Evolutionary conservation across 495 filamentous ascomycete species (phyloP), one percentile per base, ranked within the genome.

Genomic region (Aspergillus leporis): DNA sequence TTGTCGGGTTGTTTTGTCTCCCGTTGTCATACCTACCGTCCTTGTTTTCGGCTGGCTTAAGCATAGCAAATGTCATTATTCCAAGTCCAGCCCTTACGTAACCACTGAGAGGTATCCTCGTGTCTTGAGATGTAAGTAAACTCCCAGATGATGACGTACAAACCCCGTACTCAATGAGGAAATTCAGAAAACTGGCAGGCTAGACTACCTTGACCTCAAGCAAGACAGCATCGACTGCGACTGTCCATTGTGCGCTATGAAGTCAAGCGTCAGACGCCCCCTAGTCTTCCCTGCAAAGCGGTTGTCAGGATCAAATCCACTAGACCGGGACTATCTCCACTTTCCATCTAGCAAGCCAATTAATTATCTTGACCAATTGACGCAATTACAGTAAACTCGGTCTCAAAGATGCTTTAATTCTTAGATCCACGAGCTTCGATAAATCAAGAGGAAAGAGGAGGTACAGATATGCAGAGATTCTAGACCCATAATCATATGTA

Each of bases 401-500:
- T 36, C 34, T n/a, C 34, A 12, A 10, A 36, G 34, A 12, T 36
- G 34, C 34, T 32, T 5, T 32, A 32, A 32, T 32, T 4, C 30
- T 5, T 32, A 32, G 30, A 32, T 32, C 30, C 32, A 36, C 32
- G 13, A 36, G 32, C 32, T 36, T 14, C 4, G 14, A 12, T 18
- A 46, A 56, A 18, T 30, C 14, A 55, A 55, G n/a, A n/a, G 45
- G 28, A 46, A 14, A 14, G 19, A 47, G 6, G 19, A 52, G 19
- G 7, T 14, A 30, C 16, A 34, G 31, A 38, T 34, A 36, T 21
- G 14, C 31, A 53, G 41, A 53, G 48, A 53, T 60, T 53, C 34
- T 57, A 57, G 50, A 53, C 16, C 49, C 54, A 57, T 31, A 60
- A 64, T 49, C 49, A 55, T 22, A 61, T 19, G 57, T 63, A 63